A percentile compares a stretch with the other conserved stretches of the same genome.
These are phyloP conservation scores for Ilyonectria destructans DNA, from an alignment of 2,329 filamentous ascomycete genomes.

Conservation along the genomic window DNA sequence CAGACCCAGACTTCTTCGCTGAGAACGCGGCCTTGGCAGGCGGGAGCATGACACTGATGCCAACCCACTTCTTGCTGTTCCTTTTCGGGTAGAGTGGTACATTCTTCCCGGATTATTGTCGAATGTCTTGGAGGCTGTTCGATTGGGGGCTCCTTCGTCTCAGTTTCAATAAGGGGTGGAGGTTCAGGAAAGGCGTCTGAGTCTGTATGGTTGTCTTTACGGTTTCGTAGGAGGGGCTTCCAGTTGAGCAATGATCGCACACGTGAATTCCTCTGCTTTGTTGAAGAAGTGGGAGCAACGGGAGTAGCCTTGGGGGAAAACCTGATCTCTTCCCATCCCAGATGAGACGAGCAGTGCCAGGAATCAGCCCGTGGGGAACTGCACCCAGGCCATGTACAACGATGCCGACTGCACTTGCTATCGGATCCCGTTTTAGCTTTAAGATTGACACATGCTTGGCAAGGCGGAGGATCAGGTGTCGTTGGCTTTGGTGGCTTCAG, in stretches of 20 bases:
- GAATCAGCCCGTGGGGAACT: not conserved
- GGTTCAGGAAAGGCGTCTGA: not conserved
- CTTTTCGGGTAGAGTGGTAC: not conserved
- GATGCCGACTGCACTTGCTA: conserved; percentile 15
- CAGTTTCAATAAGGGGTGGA: not conserved
- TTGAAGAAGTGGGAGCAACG: not conserved
- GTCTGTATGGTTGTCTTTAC: not conserved
- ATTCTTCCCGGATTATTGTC: not conserved
- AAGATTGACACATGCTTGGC: not conserved
- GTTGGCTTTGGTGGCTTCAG: not conserved
- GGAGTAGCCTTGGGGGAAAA: not conserved
- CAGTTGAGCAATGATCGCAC: conserved; percentile 26
- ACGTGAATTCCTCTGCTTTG: conserved; percentile 25
- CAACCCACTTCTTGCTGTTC: conserved; percentile 6
- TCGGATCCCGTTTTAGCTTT: not conserved
- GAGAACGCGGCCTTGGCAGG: conserved; percentile 14
- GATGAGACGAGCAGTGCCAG: conserved; percentile 21
- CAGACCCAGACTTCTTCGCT: conserved; percentile 26
- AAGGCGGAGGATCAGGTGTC: not conserved
- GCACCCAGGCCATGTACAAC: conserved; percentile 17
- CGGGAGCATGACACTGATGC: conserved; percentile 25
- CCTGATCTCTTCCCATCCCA: not conserved
- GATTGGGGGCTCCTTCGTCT: not conserved
- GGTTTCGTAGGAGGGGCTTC: not conserved
- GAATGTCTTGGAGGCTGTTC: not conserved